Conservation (phyloP, 2,329 filamentous ascomycete species). For the Dendrostoma leiphaemia region DNA sequence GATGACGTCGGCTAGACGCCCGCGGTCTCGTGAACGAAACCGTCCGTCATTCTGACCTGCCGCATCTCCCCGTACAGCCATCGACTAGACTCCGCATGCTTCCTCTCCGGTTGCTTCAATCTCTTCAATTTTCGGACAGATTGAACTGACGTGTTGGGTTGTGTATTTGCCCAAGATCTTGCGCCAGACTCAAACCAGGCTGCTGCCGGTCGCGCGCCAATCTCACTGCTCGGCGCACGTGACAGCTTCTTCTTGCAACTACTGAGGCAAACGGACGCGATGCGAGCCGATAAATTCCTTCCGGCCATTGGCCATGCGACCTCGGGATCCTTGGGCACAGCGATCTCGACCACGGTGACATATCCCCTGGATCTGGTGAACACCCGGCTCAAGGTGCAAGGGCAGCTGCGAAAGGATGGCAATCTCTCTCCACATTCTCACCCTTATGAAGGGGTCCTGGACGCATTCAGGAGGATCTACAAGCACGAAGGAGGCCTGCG, state of each 20-base stretch:
- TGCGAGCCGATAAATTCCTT: slow-evolving; percentile 40
- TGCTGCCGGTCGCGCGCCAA: neutral
- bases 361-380: slow-evolving; percentile 83
- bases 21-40: neutral
- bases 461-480: slow-evolving; percentile 71
- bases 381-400: slow-evolving; percentile 78
- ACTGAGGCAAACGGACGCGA: slow-evolving; percentile 12
- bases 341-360: slow-evolving; percentile 72
- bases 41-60: neutral
- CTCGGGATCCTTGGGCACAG: slow-evolving; percentile 75
- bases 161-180: too few species aligned
- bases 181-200: neutral
- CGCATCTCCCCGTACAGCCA: neutral
- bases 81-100: neutral
- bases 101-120: neutral
- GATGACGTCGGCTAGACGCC: neutral
- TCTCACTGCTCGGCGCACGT: too few species aligned
- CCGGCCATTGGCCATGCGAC: slow-evolving; percentile 79
- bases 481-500: slow-evolving; percentile 64
- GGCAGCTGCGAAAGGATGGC: slow-evolving; percentile 45
- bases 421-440: slow-evolving; percentile 21
- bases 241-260: neutral
- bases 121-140: neutral
- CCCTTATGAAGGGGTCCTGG: slow-evolving; percentile 64
- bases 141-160: too few species aligned